Evolutionary conservation across 495 filamentous ascomycete genomes (phyloP), one percentile per base, ranked within the genome.

Genomic region (Evernia prunastri): DNA sequence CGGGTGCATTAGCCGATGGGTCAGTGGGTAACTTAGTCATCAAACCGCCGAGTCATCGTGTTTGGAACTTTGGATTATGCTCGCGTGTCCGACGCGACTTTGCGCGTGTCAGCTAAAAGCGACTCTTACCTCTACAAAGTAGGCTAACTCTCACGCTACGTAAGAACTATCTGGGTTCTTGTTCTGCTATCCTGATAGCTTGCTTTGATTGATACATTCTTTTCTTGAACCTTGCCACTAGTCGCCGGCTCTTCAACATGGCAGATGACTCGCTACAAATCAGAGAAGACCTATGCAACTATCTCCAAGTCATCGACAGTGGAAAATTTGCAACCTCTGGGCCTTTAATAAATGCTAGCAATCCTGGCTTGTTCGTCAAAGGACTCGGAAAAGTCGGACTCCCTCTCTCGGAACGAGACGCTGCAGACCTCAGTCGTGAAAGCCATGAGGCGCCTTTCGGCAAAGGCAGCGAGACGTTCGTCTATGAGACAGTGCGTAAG

Each of bases 401-500:
- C 20, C 83, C 83, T 12, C 68, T 84, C 25, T 69, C 71, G 27
- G 69, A 72, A 10, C 66, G 67, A 1, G 72, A 79, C 43, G 83
- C 79, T 3, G 67, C 69, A 25, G 71, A 70, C 23, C 69, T 84
- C 53, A 74, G 76, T 63, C 63, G 63, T 33, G 70, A 70, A 40
- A 75, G 77, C 56, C 75, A 77, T 60, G 73, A 77, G 65, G 73
- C 75, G 4, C 79, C 82, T 27, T 80, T 74, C 51, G 80, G 77
- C 20, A 76, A 77, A 59, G 79, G 75, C 36, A 72, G 56, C 56
- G 67, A 80, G 63, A 82, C 76, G 0, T 60, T 82, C 31, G 74
- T 84, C 18, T 78, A 84, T 60, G 74, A 67, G 1, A 66, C 72
- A 39, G 77, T 83, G 1, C 70, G 81, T 12, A 82, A 80, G 58